These are phyloP conservation scores for Scleromitrula shiraiana DNA, from an alignment of 2,329 filamentous ascomycete species.

Conservation along the genomic window DNA sequence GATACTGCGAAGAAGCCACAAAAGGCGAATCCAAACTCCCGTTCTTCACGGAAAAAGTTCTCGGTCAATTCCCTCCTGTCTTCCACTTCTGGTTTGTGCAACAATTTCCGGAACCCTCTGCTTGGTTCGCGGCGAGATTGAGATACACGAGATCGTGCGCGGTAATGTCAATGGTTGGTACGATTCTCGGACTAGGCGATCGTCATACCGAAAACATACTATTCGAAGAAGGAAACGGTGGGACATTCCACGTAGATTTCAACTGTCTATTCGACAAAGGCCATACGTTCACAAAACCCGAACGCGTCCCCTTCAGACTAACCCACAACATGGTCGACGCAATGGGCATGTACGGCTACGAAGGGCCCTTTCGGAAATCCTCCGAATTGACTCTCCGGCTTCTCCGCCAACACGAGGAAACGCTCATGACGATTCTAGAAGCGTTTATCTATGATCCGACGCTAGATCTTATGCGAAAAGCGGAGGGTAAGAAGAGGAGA, in stretches of 20 bases:
- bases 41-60: conserved; percentile 61
- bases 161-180: conserved; percentile 99
- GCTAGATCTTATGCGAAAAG: conserved; percentile 75
- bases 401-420: conserved; percentile 86
- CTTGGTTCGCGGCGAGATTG: conserved; percentile 84
- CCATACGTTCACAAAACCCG: conserved; percentile 87
- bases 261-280: conserved; percentile 99
- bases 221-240: conserved; percentile 87
- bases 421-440: conserved; percentile 93
- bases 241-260: conserved; percentile 96
- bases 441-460: conserved; percentile 97
- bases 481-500: conserved; percentile 35
- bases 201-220: conserved; percentile 96
- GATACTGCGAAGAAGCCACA: conserved; percentile 56
- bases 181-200: conserved; percentile 87
- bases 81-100: conserved; percentile 94
- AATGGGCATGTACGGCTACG: conserved; percentile 90
- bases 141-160: conserved; percentile 89
- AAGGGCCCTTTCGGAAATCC: conserved; percentile 85
- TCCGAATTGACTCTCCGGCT: conserved; percentile 82
- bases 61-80: conserved; percentile 67
- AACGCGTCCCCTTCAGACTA: conserved; percentile 89
- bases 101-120: conserved; percentile 84
- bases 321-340: conserved; percentile 99
- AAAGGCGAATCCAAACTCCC: conserved; percentile 50